These are phyloP conservation scores for Aspergillus pseudoterreus DNA, from an alignment of 2,329 filamentous ascomycete genomes.

Conservation along the genomic window DNA sequence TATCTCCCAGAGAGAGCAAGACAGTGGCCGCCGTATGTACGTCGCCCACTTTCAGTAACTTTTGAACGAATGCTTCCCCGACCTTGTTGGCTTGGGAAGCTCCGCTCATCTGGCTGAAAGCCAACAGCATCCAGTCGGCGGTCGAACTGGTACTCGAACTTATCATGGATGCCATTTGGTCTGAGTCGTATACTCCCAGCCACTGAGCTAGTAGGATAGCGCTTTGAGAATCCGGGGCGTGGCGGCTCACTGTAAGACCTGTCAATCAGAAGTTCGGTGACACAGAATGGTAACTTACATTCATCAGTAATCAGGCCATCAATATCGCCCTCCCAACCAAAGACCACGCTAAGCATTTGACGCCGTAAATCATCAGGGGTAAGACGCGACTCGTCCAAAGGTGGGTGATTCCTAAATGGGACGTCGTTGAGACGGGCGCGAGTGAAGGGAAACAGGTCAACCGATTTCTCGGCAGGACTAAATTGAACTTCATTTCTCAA, in stretches of 20 bases:
- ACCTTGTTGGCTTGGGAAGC: constrained; percentile 81
- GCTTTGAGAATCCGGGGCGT: constrained; percentile 68
- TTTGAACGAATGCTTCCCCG: constrained; percentile 84
- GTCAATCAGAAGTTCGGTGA: constrained; percentile 13
- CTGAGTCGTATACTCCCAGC: constrained; percentile 80
- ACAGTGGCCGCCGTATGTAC: constrained; percentile 90
- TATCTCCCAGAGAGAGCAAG: constrained; percentile 84
- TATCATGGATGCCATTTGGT: constrained; percentile 73
- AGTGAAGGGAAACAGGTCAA: constrained; percentile 84
- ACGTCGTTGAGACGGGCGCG: constrained; percentile 77
- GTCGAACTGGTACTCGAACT: constrained; percentile 82
- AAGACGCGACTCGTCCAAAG: constrained; percentile 55
- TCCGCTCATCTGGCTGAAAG: constrained; percentile 80
- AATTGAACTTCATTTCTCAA: constrained; percentile 75
- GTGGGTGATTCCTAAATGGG: constrained; percentile 68
- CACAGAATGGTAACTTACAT: constrained; percentile 39
- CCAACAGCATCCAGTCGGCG: constrained; percentile 95
- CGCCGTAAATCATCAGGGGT: constrained; percentile 74
- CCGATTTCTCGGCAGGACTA: constrained; percentile 69
- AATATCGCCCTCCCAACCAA: constrained; percentile 88
- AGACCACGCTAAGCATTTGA: constrained; percentile 91
- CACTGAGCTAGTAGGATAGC: constrained; percentile 85
- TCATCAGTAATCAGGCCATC: constrained; percentile 81
- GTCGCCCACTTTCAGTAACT: constrained; percentile 83
- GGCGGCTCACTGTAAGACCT: constrained; percentile 55